A percentile compares a stretch with the other conserved stretches of the same genome.
These are phyloP conservation scores for Codiaeum variegatum DNA, from an alignment of 441 rosid species.

Conservation along the genomic window DNA sequence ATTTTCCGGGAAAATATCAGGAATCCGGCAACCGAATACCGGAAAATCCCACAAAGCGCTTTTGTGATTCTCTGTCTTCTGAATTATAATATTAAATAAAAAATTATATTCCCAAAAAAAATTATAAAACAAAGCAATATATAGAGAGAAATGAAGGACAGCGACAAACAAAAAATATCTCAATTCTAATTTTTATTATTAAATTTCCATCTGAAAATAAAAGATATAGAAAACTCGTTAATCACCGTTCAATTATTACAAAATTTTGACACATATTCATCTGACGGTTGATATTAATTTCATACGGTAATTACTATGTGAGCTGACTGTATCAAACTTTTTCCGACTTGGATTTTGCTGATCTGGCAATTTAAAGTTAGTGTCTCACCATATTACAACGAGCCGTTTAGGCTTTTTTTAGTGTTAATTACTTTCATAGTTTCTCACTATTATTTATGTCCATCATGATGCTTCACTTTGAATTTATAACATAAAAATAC, in stretches of 20 bases:
- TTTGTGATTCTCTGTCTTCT: constrained; percentile 28
- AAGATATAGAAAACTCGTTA: no score
- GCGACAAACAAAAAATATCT: neutral
- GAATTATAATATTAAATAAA: constrained; percentile 12
- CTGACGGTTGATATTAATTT: neutral
- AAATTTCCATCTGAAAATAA: neutral
- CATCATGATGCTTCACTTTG: no score
- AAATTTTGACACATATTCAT: neutral
- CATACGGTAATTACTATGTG: constrained; percentile 13
- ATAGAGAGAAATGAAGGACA: neutral
- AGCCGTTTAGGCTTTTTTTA: neutral
- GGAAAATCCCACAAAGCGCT: constrained; percentile 40
- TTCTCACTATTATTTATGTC: no score
- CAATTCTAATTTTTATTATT: neutral
- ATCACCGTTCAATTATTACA: neutral
- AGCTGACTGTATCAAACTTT: neutral
- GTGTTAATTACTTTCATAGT: no score
- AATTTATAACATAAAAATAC: no score
- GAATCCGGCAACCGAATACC: constrained; percentile 14
- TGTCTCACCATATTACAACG: neutral
- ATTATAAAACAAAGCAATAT: neutral
- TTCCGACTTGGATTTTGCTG: constrained; percentile 9
- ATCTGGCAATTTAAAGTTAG: constrained; percentile 3
- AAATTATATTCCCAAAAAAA: neutral
- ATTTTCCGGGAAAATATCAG: constrained; percentile 10